phyloP scores from a whole-genome alignment of 2,329 filamentous ascomycete genomes.

The Capronia americana region DNA sequence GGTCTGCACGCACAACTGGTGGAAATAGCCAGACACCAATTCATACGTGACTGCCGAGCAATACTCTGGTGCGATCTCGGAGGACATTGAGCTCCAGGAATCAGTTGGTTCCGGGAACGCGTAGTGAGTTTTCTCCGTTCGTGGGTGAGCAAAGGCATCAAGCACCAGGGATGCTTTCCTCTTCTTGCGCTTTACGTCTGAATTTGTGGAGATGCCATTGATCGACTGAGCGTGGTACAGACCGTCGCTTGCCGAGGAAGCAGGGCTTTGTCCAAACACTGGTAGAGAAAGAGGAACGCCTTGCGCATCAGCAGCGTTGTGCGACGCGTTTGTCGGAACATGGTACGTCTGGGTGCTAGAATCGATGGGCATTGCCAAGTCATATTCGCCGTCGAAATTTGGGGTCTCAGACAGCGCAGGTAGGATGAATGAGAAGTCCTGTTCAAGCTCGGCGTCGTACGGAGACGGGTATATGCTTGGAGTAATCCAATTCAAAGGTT shows the following conservation, averaged over 20 bases:
- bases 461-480: conserved; percentile 47
- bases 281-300: conserved; percentile 14
- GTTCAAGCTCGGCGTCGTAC: conserved; percentile 48
- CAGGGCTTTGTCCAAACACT: conserved; percentile 31
- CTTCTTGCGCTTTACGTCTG: conserved; percentile 33
- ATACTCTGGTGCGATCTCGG: conserved; percentile 19
- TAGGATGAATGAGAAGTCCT: conserved; percentile 41
- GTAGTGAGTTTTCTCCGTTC: conserved; percentile 20
- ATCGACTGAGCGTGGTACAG: conserved; percentile 19
- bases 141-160: conserved; percentile 28
- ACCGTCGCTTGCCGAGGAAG: conserved; percentile 35
- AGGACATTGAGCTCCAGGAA: not conserved
- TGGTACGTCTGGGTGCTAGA: conserved; percentile 20
- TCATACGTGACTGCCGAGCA: conserved; percentile 38
- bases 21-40: conserved; percentile 43
- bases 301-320: conserved; percentile 44
- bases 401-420: conserved; percentile 27
- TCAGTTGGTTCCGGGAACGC: conserved; percentile 29
- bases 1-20: conserved; percentile 44
- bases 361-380: conserved; percentile 24
- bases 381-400: conserved; percentile 29
- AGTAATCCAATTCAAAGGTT: conserved; percentile 49
- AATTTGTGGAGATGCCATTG: conserved; percentile 14
- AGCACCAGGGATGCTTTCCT: conserved; percentile 27
- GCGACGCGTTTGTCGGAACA: conserved; percentile 53